phyloP scores from a whole-genome alignment of 108 stramenopile genomes.

The Ochromonas danica region DNA sequence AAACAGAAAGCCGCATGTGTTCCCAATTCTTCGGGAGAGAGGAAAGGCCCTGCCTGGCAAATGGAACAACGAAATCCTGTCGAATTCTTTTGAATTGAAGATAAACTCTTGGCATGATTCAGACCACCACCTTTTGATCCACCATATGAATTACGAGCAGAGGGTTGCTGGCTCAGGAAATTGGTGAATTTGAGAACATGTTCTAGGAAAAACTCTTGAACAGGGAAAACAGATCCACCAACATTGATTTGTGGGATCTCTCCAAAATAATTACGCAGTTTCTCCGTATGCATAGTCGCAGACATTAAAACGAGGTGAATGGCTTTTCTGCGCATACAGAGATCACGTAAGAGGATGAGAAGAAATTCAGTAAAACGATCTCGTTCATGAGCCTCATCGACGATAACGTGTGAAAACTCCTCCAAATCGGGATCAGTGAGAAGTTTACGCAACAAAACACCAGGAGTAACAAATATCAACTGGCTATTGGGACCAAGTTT shows the following conservation, averaged over 20 bases:
- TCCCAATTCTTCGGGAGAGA: constrained; percentile 52
- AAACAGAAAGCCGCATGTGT: constrained; percentile 53
- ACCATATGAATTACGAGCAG: neutral
- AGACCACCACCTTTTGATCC: neutral
- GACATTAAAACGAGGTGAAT: constrained; percentile 85
- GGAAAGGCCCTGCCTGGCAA: constrained; percentile 30
- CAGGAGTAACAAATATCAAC: constrained; percentile 52
- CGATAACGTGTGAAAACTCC: constrained; percentile 49
- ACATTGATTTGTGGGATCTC: constrained; percentile 71
- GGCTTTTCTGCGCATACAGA: constrained; percentile 39
- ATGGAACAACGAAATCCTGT: constrained; percentile 29
- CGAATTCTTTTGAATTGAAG: neutral
- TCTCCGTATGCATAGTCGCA: constrained; percentile 80
- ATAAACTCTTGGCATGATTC: too few species aligned
- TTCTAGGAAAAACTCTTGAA: constrained; percentile 69
- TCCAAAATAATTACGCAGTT: constrained; percentile 73
- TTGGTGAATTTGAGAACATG: constrained; percentile 62
- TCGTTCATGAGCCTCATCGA: constrained; percentile 56
- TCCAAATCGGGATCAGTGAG: constrained; percentile 45
- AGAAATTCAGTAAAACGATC: constrained; percentile 59
- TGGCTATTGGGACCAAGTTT: constrained; percentile 46
- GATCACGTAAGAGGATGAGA: constrained; percentile 53
- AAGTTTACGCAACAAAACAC: constrained; percentile 53
- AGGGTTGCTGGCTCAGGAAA: constrained; percentile 39
- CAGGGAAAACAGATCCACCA: constrained; percentile 78